Percentiles rank a stretch among this genome's conserved stretches.
Conservation (phyloP, 345 rosid species). For the Aquilaria malaccensis region DNA sequence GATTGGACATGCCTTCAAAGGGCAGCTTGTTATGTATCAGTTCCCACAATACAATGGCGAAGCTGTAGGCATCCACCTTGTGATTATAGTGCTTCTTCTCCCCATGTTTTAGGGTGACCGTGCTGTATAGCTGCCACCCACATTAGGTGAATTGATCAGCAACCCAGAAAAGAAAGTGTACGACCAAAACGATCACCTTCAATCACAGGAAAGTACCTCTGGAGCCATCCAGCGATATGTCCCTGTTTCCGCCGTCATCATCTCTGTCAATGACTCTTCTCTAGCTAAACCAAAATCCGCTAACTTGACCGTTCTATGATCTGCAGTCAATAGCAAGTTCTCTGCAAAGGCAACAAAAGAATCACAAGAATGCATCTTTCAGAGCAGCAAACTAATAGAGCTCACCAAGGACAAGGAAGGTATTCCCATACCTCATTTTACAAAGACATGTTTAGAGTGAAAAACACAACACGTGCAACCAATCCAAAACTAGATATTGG, state of each 20-base stretch:
- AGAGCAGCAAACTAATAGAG: neutral
- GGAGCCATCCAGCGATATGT: slow-evolving; percentile 99
- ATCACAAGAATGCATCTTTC: slow-evolving; percentile 7
- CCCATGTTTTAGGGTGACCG: slow-evolving; percentile 91
- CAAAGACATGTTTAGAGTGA: too few species aligned
- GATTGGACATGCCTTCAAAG: slow-evolving; percentile 99
- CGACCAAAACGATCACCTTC: neutral
- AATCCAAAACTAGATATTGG: too few species aligned
- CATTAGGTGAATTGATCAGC: slow-evolving; percentile 7
- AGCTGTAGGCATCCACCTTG: slow-evolving; percentile 96
- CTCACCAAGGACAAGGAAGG: too few species aligned
- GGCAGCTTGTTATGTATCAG: slow-evolving; percentile 92
- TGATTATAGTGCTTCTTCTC: slow-evolving; percentile 97
- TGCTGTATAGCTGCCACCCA: slow-evolving; percentile 76
- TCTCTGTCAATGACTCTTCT: slow-evolving; percentile 96
- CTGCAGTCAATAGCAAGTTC: slow-evolving; percentile 84
- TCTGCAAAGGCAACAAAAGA: slow-evolving; percentile 38
- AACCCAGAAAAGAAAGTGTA: slow-evolving; percentile 3
- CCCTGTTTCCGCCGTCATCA: slow-evolving; percentile 99
- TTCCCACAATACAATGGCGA: slow-evolving; percentile 98
- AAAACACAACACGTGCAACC: neutral
- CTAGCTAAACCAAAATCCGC: slow-evolving; percentile 99
- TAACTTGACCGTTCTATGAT: slow-evolving; percentile 80
- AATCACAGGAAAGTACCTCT: slow-evolving; percentile 40
- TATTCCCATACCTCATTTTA: too few species aligned